Base-by-base conservation (phyloP, 768 basidiomycete genomes). In the Mycena rosella region DNA sequence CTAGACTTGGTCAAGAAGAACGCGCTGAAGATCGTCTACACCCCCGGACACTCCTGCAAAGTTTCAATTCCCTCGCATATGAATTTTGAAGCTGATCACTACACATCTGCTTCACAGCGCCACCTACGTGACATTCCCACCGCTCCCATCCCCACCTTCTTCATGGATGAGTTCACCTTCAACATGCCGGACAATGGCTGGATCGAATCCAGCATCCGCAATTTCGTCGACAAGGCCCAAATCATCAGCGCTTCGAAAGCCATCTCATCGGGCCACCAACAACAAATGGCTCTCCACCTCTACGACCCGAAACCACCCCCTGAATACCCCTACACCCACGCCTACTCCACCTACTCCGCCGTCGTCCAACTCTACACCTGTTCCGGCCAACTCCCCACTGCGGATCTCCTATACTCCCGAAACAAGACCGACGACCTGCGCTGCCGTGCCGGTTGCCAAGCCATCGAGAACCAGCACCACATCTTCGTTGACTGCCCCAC, bases 351-450 rank as follows among this genome's bases (percentile, higher is more conserved):
- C 0, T 72, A 73, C 27, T 74, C 74, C 5, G 71, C 72, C 1
- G 32, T 72, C 7, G 59, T 74, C 6, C 75, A 75, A 29, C 48
- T 74, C 0, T 76, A 74, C 44, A 56, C 71, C 5, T 51, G 71
- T 17, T 73, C 76, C 5, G 63, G 69, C 1, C 76, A 77, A 52
- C 67, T 74, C 0, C 56, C 72, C 15, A 74, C 73, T 1, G 71
- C 70, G 1, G 63, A 63, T 22, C 24, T 63, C 22, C 53, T 63
- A 0, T 32, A 55, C 5, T 1, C 11, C 3, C 14, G 60, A 13
- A 27, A 24, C 1, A 42, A 62, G 18, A 18, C 20, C 6, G 7
- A 22, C 1, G 14, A 20, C 2, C 51, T 51, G 3, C 14, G 9
- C 0, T 62, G 60, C 48, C 38, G 60, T 5, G 3, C n/a, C 1